Conservation (phyloP, 2,329 filamentous ascomycete species). For the Didymella lethalis region DNA sequence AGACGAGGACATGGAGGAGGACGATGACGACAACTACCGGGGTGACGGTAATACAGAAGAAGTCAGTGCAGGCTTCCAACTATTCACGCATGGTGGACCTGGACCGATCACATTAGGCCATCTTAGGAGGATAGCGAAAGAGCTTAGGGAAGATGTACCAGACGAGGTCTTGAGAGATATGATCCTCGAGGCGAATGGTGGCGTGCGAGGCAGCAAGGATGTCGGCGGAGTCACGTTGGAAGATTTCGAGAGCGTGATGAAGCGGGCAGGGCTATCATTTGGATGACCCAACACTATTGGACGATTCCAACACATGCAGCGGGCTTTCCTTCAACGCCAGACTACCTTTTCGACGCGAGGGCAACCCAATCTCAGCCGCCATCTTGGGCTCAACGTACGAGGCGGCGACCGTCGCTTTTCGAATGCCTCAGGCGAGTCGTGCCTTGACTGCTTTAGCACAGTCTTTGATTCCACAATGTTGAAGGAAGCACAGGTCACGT, state of each 20-base stretch:
- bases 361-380: neutral
- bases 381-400: neutral
- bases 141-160: conserved; percentile 82
- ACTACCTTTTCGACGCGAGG: neutral
- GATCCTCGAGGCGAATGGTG: conserved; percentile 92
- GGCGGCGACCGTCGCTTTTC: too few relatives aligned
- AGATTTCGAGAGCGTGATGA: conserved; percentile 89
- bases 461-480: neutral
- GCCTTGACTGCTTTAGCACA: neutral
- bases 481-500: too few relatives aligned
- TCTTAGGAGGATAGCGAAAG: conserved; percentile 77
- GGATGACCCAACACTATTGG: conserved; percentile 58
- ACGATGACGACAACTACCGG: conserved; percentile 42
- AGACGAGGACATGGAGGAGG: conserved; percentile 57
- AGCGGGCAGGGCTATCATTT: conserved; percentile 77
- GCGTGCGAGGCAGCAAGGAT: conserved; percentile 64
- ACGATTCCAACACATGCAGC: neutral
- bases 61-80: conserved; percentile 79
- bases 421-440: neutral
- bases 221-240: conserved; percentile 73
- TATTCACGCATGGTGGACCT: conserved; percentile 71
- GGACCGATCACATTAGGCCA: conserved; percentile 81
- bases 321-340: neutral
- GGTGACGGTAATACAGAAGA: conserved; percentile 63
- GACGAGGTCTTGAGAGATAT: conserved; percentile 90